Percentiles rank a stretch among this genome's conserved stretches.
Evolutionary conservation across 129 eudicot species (phyloP).

Genomic region (Flaveria sonorensis): DNA sequence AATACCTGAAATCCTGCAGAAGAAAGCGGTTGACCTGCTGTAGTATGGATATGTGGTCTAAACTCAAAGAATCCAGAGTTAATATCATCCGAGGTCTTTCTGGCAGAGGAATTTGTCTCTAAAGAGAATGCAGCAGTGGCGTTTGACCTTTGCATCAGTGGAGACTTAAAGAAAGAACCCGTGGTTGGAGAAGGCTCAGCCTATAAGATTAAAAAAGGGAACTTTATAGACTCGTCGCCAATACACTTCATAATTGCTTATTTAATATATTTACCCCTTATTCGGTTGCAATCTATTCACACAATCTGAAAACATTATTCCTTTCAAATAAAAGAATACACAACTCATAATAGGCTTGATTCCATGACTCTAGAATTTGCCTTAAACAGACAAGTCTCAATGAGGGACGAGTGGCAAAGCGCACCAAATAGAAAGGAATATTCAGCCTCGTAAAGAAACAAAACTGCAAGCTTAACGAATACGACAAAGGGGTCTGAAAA

Average conservation of each 20-base stretch:
- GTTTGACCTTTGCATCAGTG: slow-evolving; percentile 65
- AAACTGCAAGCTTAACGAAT: slow-evolving; percentile 40
- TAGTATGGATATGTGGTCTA: slow-evolving; percentile 56
- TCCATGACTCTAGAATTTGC: slow-evolving; percentile 37
- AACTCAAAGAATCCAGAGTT: slow-evolving; percentile 73
- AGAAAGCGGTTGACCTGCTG: slow-evolving; percentile 49
- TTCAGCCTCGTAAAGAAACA: slow-evolving; percentile 51
- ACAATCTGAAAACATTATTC: slow-evolving; percentile 30
- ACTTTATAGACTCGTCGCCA: slow-evolving; percentile 32
- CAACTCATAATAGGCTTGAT: slow-evolving; percentile 26
- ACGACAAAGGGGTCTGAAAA: slow-evolving; percentile 11
- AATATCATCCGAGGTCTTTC: slow-evolving; percentile 47
- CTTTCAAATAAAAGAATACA: slow-evolving; percentile 19
- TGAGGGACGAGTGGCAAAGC: slow-evolving; percentile 35
- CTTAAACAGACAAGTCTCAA: slow-evolving; percentile 30
- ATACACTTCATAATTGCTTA: slow-evolving; percentile 37
- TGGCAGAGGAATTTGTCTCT: slow-evolving; percentile 36
- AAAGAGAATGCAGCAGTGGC: slow-evolving; percentile 45
- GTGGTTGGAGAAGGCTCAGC: slow-evolving; percentile 99
- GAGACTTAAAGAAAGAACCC: slow-evolving; percentile 80
- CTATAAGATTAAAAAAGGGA: slow-evolving; percentile 49
- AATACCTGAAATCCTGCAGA: slow-evolving; percentile 62
- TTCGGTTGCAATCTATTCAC: slow-evolving; percentile 36
- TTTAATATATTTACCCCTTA: slow-evolving; percentile 34
- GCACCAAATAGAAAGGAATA: slow-evolving; percentile 46